phyloP scores from a whole-genome alignment of 2,329 filamentous ascomycete species.

The Coniochaeta sp. region DNA sequence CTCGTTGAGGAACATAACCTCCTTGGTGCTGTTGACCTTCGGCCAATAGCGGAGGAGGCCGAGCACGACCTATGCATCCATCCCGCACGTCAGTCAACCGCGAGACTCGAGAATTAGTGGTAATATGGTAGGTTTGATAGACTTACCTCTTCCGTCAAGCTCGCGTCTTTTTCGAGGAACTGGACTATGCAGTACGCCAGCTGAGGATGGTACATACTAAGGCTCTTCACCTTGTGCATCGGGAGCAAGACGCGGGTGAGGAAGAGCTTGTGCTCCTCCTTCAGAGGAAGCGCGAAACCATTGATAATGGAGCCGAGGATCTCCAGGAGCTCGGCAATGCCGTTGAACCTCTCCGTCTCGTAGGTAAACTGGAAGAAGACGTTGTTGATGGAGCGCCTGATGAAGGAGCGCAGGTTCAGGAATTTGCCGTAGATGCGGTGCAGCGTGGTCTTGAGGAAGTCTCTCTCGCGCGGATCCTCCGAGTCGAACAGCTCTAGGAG shows the following conservation, averaged over 20 bases:
- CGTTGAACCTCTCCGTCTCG: slow-evolving; percentile 97
- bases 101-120: neutral
- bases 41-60: slow-evolving; percentile 96
- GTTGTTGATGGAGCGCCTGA: slow-evolving; percentile 97
- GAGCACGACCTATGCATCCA: slow-evolving; percentile 67
- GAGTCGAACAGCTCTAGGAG: slow-evolving; percentile 97
- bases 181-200: slow-evolving; percentile 98
- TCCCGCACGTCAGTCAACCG: neutral
- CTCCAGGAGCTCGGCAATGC: slow-evolving; percentile 91
- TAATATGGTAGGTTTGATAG: neutral
- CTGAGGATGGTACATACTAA: slow-evolving; percentile 99
- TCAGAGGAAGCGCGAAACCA: slow-evolving; percentile 90
- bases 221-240: slow-evolving; percentile 94
- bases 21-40: slow-evolving; percentile 98
- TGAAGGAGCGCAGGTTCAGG: slow-evolving; percentile 93
- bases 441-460: slow-evolving; percentile 96
- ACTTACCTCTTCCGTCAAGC: slow-evolving; percentile 87
- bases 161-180: slow-evolving; percentile 95
- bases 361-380: slow-evolving; percentile 99
- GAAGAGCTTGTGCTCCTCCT: slow-evolving; percentile 98
- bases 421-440: slow-evolving; percentile 99
- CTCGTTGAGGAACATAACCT: slow-evolving; percentile 99
- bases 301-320: slow-evolving; percentile 99
- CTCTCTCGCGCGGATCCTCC: slow-evolving; percentile 90
- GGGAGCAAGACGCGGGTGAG: slow-evolving; percentile 87